Evolutionary conservation across 2,329 filamentous ascomycete species (phyloP).

Genomic region (Capronia americana): DNA sequence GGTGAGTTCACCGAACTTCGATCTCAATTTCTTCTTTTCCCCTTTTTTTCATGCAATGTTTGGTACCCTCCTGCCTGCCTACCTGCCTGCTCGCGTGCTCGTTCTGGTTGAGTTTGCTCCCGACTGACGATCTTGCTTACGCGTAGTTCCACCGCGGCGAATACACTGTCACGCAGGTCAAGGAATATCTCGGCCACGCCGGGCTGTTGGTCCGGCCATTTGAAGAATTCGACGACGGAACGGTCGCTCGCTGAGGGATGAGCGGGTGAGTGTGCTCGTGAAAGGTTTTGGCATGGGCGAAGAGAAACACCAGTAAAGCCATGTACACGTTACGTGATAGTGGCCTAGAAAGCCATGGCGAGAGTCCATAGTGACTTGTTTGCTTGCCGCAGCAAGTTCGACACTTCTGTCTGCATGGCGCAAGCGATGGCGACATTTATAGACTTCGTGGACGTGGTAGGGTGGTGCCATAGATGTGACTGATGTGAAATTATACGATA

Average conservation of each 20-base stretch:
- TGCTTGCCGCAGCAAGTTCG: no score
- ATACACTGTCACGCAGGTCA: conserved; percentile 93
- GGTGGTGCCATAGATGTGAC: no score
- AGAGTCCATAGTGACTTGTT: no score
- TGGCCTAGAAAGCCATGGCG: no score
- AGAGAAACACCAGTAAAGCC: no score
- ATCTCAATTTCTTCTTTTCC: not conserved
- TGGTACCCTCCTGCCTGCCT: not conserved
- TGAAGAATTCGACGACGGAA: conserved; percentile 59
- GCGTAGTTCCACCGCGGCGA: conserved; percentile 84
- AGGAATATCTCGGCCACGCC: conserved; percentile 74
- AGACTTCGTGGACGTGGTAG: no score
- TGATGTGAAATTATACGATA: no score
- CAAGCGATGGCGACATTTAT: no score
- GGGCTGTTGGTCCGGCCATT: conserved; percentile 80
- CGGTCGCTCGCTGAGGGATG: not conserved
- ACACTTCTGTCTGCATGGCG: no score
- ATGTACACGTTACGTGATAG: no score
- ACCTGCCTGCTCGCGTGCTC: not conserved
- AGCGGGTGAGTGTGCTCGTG: no score
- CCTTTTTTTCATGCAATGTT: not conserved
- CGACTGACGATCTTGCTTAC: conserved; percentile 22
- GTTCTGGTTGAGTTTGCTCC: not conserved
- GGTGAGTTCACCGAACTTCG: conserved; percentile 54
- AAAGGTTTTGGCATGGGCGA: no score